phyloP scores from a whole-genome alignment of 176 grass and related monocot genomes.

The Metroxylon sagu region DNA sequence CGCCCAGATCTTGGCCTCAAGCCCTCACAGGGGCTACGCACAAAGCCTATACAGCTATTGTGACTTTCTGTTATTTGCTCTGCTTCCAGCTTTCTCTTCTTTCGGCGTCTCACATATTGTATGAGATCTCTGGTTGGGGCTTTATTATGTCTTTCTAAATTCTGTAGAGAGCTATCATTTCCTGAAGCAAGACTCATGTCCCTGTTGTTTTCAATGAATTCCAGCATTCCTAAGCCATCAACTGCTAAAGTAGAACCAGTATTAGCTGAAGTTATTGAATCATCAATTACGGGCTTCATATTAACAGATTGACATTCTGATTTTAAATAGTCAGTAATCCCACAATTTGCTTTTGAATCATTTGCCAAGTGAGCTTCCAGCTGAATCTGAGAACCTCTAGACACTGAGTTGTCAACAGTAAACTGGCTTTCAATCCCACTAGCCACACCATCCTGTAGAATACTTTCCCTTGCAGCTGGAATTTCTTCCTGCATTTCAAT shows the following conservation, averaged over 20 bases:
- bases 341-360: constrained; percentile 12
- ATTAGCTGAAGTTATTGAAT: constrained; percentile 17
- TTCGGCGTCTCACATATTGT: constrained; percentile 48
- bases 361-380: constrained; percentile 11
- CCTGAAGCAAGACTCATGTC: neutral
- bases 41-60: constrained; percentile 32
- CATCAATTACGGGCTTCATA: neutral
- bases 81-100: constrained; percentile 34
- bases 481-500: constrained; percentile 9
- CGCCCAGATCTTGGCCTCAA: constrained; percentile 40
- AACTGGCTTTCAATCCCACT: neutral
- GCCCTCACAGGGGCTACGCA: constrained; percentile 71
- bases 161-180: neutral
- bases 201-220: constrained; percentile 7
- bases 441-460: neutral
- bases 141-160: constrained; percentile 25
- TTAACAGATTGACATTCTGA: neutral
- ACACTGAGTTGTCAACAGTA: neutral
- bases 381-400: constrained; percentile 5
- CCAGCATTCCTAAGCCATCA: neutral
- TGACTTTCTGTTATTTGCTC: constrained; percentile 4
- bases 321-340: constrained; percentile 1
- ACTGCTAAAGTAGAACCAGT: neutral
- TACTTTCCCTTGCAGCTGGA: constrained; percentile 4
- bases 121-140: constrained; percentile 46